These are phyloP conservation scores for Leishmania tarentolae DNA, from an alignment of 208 protist genomes.

Conservation along the genomic window DNA sequence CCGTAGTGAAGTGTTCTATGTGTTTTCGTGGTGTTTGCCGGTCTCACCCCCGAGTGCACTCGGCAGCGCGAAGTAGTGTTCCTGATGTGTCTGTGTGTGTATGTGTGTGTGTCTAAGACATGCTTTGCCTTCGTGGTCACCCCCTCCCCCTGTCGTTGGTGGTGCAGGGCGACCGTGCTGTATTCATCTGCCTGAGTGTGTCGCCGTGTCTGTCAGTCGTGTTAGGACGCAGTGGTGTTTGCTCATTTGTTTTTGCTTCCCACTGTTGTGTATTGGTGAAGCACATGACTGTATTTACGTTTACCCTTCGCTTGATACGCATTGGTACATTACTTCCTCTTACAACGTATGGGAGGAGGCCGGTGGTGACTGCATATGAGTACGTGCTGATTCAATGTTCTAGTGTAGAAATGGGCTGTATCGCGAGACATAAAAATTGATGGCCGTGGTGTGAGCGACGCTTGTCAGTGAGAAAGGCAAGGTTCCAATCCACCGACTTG, in stretches of 20 bases:
- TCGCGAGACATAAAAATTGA: background rate
- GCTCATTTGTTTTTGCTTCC: background rate
- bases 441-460: background rate
- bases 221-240: background rate
- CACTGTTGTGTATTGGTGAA: background rate
- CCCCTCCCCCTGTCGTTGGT: no score
- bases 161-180: no score
- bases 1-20: background rate
- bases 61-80: background rate
- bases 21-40: background rate
- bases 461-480: background rate
- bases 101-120: background rate
- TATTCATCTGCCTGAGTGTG: no score
- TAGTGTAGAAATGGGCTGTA: conserved; percentile 7
- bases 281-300: background rate
- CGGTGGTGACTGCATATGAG: background rate
- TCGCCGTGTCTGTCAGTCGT: background rate
- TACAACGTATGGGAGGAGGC: background rate
- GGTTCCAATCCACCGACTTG: background rate
- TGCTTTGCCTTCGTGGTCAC: no score
- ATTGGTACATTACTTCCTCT: background rate
- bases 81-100: background rate
- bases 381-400: background rate
- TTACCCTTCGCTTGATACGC: background rate
- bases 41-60: background rate